Evolutionary conservation across 345 rosid species (phyloP), one percentile per base, ranked within the genome.

Genomic region (Carallia pectinifolia): DNA sequence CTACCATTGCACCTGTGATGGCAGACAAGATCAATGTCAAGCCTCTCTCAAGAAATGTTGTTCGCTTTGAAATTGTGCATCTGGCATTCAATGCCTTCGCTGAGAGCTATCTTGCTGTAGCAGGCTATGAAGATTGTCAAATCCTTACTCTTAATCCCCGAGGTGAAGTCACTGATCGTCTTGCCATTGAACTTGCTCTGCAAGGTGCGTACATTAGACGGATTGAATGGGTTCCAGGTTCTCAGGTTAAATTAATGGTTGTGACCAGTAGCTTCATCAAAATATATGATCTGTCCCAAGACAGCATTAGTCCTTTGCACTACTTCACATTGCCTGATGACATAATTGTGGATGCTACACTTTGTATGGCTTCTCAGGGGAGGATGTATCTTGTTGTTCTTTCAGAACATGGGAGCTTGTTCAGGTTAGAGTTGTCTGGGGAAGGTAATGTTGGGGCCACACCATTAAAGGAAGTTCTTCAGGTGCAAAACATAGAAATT

Each of bases 61-160:
- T 90, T 76, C 96, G 99, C 74, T 95, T 95, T 82, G 99, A 92
- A 81, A 90, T 95, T 80, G 98, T 95, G 65, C 97, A 90, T 81
- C 96, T 95, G 74, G 67, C 81, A 61, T 95, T 95, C 71, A 95
- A 89, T 83, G 73, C 88, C 37, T 79, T 85, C 48, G 92, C 88
- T 36, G 98, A 95, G 84, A 95, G 88, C 81, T 88, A 90, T 77
- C 98, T 95, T 73, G 97, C 97, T 78, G 97, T 95, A 40, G 92
- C 98, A 69, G 99, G 99, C 65, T 93, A 85, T 81, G 99, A 92
- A 83, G 98, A 92, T 81, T 95, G 98, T 67, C 99, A 92, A 79
- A 92, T 95, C 54, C 97, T 92, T 66, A 85, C 94, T 69, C 65
- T 92, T 71, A 92, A 90, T 85, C 93, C 87, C 70, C 97, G 98